Conservation (phyloP, 768 basidiomycete species). For the Tulasnella sp. region DNA sequence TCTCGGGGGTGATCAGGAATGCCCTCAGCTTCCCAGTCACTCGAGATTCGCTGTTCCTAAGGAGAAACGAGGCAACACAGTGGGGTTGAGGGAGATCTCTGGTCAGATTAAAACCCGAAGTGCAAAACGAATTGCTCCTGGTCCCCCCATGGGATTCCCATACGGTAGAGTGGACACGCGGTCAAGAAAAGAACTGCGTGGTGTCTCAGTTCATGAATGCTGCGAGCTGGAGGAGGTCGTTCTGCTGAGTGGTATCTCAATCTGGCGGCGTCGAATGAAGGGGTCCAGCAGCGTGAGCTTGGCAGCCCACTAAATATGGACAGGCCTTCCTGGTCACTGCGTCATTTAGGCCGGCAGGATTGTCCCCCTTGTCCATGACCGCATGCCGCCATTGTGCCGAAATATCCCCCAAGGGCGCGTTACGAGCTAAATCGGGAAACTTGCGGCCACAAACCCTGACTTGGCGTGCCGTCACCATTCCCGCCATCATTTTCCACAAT, state of each 20-base stretch:
- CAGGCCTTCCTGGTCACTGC: not conserved
- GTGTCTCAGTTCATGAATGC: no score
- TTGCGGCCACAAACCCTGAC: not conserved
- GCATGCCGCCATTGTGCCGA: not conserved
- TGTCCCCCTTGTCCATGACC: not conserved
- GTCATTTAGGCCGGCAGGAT: not conserved
- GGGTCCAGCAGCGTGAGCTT: not conserved
- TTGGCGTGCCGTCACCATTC: constrained; percentile 10
- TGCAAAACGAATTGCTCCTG: no score
- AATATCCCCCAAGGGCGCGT: not conserved
- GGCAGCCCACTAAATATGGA: not conserved
- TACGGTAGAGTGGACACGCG: no score
- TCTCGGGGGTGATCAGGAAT: no score
- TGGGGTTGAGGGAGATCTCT: no score
- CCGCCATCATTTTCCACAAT: not conserved
- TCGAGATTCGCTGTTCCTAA: no score
- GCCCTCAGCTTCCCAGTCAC: no score
- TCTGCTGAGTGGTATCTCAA: not conserved
- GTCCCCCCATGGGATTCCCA: no score
- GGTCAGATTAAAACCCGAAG: no score
- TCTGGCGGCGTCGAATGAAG: not conserved
- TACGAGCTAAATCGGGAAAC: not conserved
- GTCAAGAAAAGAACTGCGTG: no score
- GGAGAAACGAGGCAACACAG: no score
- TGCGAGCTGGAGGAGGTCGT: not conserved